Percentiles rank a stretch among this genome's conserved stretches.
phyloP scores from a whole-genome alignment of 176 grass and related monocot genomes.

The Saccharum officinarum region DNA sequence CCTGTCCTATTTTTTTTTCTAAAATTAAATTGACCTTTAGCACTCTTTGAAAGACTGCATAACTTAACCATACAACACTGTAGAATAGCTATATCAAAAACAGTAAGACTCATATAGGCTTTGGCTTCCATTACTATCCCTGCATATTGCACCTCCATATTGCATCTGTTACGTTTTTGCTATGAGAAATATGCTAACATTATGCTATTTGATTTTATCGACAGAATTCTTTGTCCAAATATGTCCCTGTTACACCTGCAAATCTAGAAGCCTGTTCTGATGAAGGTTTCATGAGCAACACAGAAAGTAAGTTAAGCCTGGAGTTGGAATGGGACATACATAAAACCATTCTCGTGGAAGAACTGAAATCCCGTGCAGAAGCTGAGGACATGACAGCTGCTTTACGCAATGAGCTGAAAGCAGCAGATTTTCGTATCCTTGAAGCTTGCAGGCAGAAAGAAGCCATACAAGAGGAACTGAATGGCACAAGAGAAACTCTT shows the following conservation, averaged over 20 bases:
- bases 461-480: conserved; percentile 34
- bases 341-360: conserved; percentile 61
- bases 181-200: neutral
- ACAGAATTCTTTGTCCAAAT: conserved; percentile 29
- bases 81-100: neutral
- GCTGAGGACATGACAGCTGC: conserved; percentile 28
- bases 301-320: conserved; percentile 53
- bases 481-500: conserved; percentile 42
- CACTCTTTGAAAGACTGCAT: neutral
- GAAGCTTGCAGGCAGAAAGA: conserved; percentile 35
- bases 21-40: neutral
- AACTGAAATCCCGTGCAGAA: conserved; percentile 37
- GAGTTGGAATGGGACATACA: conserved; percentile 63
- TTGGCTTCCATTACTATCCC: neutral
- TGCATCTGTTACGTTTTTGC: neutral
- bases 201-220: conserved; percentile 16
- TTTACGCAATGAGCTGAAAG: conserved; percentile 36
- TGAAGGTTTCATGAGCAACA: conserved; percentile 20
- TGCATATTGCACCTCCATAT: neutral
- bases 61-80: neutral
- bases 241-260: conserved; percentile 12
- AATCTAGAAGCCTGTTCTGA: conserved; percentile 28
- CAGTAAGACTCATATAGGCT: neutral
- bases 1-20: neutral
- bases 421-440: conserved; percentile 17